phyloP scores from a whole-genome alignment of 768 basidiomycete species.

The Leccinum sublutescens region DNA sequence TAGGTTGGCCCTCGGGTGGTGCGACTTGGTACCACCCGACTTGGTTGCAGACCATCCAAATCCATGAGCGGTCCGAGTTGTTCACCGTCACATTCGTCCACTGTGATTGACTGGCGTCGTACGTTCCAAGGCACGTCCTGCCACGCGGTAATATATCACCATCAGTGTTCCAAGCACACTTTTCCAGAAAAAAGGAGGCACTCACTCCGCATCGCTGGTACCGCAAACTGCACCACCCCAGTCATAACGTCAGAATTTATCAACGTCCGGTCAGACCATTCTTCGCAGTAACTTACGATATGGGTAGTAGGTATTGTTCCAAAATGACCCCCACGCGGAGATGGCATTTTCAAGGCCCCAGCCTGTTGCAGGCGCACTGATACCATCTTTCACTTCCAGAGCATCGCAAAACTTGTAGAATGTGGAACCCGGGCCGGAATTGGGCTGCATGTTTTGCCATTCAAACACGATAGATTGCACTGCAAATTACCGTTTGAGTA shows the following conservation, averaged over 20 bases:
- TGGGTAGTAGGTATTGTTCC: conserved; percentile 47
- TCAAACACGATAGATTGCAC: conserved; percentile 56
- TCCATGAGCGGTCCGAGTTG: conserved; percentile 61
- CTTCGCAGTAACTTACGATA: conserved; percentile 36
- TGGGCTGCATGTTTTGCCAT: conserved; percentile 64
- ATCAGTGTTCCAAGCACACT: conserved; percentile 20
- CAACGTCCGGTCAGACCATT: neutral
- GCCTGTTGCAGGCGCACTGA: conserved; percentile 44
- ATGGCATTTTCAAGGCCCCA: conserved; percentile 65
- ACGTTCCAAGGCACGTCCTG: conserved; percentile 41
- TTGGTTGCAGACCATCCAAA: conserved; percentile 75
- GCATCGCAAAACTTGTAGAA: conserved; percentile 43
- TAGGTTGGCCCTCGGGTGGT: conserved; percentile 36
- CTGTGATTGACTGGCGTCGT: conserved; percentile 37
- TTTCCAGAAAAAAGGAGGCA: neutral
- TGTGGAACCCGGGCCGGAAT: conserved; percentile 39
- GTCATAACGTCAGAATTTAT: neutral
- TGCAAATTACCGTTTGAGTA: conserved; percentile 28
- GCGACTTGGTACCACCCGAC: conserved; percentile 51
- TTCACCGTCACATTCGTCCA: conserved; percentile 58
- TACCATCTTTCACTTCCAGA: conserved; percentile 38
- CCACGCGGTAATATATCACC: conserved; percentile 28
- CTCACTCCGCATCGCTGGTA: conserved; percentile 46
- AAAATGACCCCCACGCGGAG: conserved; percentile 58
- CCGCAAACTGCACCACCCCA: conserved; percentile 48